Evolutionary conservation across 208 protist species (phyloP).

Genomic region (Acanthamoeba divionensis): DNA sequence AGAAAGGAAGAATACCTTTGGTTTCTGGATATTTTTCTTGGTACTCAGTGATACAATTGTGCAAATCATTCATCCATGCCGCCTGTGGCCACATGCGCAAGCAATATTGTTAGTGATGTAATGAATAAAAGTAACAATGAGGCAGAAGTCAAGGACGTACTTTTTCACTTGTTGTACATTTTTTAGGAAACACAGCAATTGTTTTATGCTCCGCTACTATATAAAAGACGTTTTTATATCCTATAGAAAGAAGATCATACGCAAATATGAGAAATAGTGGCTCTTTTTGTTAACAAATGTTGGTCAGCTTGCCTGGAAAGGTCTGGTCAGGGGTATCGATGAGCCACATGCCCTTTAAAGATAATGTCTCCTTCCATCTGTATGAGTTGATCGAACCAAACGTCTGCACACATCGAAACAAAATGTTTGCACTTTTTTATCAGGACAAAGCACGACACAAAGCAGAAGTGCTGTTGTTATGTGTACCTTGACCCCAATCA

Average conservation of each 20-base stretch:
- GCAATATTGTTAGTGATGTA: too few relatives aligned
- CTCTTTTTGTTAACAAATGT: not conserved
- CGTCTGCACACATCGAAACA: not conserved
- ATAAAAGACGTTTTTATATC: slow-evolving; percentile 17
- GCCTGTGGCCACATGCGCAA: not conserved
- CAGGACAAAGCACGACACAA: not conserved
- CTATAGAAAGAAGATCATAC: not conserved
- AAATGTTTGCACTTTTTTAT: not conserved
- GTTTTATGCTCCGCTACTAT: not conserved
- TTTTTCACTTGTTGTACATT: not conserved
- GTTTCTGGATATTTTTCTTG: not conserved
- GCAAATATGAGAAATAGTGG: not conserved
- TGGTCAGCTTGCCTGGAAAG: not conserved
- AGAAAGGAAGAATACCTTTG: too few relatives aligned
- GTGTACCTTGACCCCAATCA: not conserved
- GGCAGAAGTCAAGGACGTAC: not conserved
- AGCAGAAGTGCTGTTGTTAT: not conserved
- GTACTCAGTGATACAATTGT: not conserved
- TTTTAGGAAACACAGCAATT: not conserved
- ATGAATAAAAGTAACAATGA: not conserved
- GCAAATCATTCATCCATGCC: not conserved
- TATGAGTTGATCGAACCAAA: slow-evolving; percentile 7
- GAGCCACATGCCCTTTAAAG: slow-evolving; percentile 4
- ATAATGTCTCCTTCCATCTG: slow-evolving; percentile 25
- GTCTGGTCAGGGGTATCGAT: not conserved